These are phyloP conservation scores for Emmonsiellopsis sp. DNA, from an alignment of 2,329 filamentous ascomycete genomes.

Conservation along the genomic window DNA sequence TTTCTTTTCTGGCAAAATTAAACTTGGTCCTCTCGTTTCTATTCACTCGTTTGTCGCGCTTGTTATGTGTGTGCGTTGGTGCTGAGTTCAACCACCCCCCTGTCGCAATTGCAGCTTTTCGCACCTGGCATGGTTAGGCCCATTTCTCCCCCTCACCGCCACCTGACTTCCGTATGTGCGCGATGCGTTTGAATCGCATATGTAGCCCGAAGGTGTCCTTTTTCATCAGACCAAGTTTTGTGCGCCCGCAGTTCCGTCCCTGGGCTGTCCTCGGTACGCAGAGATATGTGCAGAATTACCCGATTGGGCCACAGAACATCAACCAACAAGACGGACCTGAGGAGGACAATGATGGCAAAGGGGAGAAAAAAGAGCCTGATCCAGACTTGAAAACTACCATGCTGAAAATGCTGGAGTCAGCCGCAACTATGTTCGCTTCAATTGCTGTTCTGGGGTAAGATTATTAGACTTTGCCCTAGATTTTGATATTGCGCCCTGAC, in stretches of 20 bases:
- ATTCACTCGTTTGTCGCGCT: too few species aligned
- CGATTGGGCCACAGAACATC: conserved; percentile 10
- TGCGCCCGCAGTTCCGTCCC: conserved; percentile 4
- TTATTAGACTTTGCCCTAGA: conserved; percentile 23
- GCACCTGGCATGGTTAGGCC: too few species aligned
- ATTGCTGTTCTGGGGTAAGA: conserved; percentile 58
- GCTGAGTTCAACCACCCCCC: too few species aligned
- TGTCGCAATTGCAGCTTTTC: too few species aligned
- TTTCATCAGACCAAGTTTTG: conserved; percentile 1
- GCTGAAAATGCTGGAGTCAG: conserved; percentile 62
- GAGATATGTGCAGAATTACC: conserved; percentile 11
- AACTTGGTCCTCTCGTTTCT: not conserved
- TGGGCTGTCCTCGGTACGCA: conserved; percentile 2
- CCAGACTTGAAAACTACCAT: conserved; percentile 29
- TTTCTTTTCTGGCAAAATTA: not conserved
- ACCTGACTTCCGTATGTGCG: not conserved
- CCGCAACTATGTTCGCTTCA: conserved; percentile 66
- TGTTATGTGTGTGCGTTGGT: too few species aligned
- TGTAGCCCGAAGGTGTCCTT: conserved; percentile 2
- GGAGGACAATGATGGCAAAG: conserved; percentile 20
- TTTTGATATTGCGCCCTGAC: conserved; percentile 34
- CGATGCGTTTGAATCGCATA: conserved; percentile 6
- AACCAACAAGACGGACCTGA: conserved; percentile 22
- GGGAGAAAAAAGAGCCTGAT: conserved; percentile 18
- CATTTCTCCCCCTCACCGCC: too few species aligned